Percentiles rank a stretch among this genome's conserved stretches.
phyloP scores from a whole-genome alignment of 1,284 basidiomycete genomes.

The Ceraceosorus bombacis region DNA sequence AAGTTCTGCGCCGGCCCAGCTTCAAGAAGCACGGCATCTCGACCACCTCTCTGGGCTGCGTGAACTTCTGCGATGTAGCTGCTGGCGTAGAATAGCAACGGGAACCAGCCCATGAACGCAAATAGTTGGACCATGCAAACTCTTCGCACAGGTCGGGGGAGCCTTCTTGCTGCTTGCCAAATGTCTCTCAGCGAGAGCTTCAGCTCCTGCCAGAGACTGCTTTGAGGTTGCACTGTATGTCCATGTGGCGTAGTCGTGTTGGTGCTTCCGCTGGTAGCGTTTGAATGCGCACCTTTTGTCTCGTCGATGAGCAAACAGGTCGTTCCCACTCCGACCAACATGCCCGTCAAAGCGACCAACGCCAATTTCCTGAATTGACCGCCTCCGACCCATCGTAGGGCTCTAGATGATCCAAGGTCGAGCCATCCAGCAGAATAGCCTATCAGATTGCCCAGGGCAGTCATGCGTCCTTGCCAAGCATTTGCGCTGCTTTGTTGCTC shows the following conservation, averaged over 20 bases:
- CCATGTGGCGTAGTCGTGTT: neutral
- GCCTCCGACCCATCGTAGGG: slow-evolving; percentile 75
- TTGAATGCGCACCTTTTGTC: neutral
- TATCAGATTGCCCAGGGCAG: slow-evolving; percentile 37
- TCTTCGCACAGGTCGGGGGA: slow-evolving; percentile 49
- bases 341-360: slow-evolving; percentile 69
- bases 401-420: slow-evolving; percentile 66
- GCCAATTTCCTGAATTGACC: slow-evolving; percentile 94
- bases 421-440: slow-evolving; percentile 62
- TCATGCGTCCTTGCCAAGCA: slow-evolving; percentile 83
- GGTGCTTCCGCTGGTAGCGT: neutral
- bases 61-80: slow-evolving; percentile 86
- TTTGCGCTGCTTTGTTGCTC: slow-evolving; percentile 83
- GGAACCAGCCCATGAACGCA: slow-evolving; percentile 75
- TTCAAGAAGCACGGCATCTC: slow-evolving; percentile 24
- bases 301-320: slow-evolving; percentile 70
- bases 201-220: neutral
- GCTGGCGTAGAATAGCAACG: slow-evolving; percentile 55
- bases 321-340: slow-evolving; percentile 72
- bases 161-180: slow-evolving; percentile 25
- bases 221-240: neutral
- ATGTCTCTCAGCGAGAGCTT: slow-evolving; percentile 10
- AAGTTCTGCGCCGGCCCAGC: slow-evolving; percentile 56
- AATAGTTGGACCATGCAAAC: slow-evolving; percentile 72
- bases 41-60: slow-evolving; percentile 52